Percentiles rank a stretch among this genome's conserved stretches.
These are phyloP conservation scores for Ceratocystis papillata DNA, from an alignment of 2,329 filamentous ascomycete genomes.

Conservation along the genomic window DNA sequence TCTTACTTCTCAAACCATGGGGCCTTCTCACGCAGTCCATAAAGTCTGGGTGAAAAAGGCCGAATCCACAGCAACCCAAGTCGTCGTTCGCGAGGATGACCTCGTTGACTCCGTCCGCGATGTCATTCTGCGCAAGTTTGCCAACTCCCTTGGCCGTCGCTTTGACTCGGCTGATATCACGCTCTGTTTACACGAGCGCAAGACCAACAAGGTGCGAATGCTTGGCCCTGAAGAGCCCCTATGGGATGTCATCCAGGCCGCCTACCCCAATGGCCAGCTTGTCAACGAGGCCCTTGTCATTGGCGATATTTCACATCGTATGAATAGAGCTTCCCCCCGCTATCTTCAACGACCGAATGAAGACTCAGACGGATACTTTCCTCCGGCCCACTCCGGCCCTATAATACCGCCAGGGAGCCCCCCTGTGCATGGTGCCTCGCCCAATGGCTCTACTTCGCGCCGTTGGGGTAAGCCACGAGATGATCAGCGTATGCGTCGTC, in stretches of 20 bases:
- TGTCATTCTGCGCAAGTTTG: conserved; percentile 83
- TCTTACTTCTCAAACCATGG: conserved; percentile 30
- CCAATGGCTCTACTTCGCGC: background rate
- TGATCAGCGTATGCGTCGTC: background rate
- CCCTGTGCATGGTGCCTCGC: conserved; percentile 36
- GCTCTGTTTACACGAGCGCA: conserved; percentile 61
- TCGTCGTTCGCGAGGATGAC: conserved; percentile 76
- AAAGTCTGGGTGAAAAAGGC: conserved; percentile 95
- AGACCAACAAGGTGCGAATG: conserved; percentile 49
- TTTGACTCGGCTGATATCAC: conserved; percentile 87
- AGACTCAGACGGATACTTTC: conserved; percentile 24
- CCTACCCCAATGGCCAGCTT: conserved; percentile 76
- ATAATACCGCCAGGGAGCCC: conserved; percentile 25
- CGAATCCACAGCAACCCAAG: conserved; percentile 72
- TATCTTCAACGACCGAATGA: conserved; percentile 28
- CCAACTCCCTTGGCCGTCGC: conserved; percentile 76
- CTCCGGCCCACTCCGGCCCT: background rate
- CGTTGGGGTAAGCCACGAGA: background rate
- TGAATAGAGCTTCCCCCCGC: conserved; percentile 65
- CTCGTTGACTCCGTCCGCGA: conserved; percentile 91
- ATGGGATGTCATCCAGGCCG: conserved; percentile 62
- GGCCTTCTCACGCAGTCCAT: conserved; percentile 43
- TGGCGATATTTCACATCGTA: conserved; percentile 59
- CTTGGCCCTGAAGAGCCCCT: conserved; percentile 83
- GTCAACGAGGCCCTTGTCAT: conserved; percentile 87